Base-by-base conservation (phyloP, 2,329 filamentous ascomycete genomes). In the Aspergillus ibericus region DNA sequence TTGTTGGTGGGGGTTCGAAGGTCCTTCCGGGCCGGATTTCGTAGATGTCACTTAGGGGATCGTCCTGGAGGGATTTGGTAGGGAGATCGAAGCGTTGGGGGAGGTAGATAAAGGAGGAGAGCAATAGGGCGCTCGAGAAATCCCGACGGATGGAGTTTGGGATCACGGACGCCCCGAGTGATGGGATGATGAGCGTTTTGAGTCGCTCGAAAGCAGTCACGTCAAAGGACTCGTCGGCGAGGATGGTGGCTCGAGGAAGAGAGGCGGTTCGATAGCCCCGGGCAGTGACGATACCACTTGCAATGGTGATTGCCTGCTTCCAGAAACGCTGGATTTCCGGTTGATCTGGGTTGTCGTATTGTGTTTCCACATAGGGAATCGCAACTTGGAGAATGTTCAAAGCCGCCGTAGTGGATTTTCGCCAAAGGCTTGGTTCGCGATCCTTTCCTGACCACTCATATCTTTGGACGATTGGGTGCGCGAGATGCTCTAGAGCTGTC, bases 201-300 rank as follows among this genome's bases (percentile, higher is more conserved):
- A 98, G 79, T 50, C 83, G 82, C 29, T 77, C 78, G 71, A 97
- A 96, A 0, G 90, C 88, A 1, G 78, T 69, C 16, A 96, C 89
- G 71, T 99, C 95, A 68, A 96, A 96, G 1, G 80, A 75, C 75
- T 98, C 88, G 68, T 99, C 93, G 8, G 81, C 80, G 3, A 78
- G 73, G 35, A 93, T 81, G 59, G 81, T 65, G 60, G 63, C 40
- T 56, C 68, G 74, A 1, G 81, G 72, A 2, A 78, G 62, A 38
- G 71, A 63, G 66, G 71, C 13, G 79, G 69, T 34, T 81, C 80
- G 53, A 55, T 78, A 76, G 53, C 84, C 85, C 52, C 88, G 83
- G 2, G 89, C 89, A 20, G 82, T 82, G 34, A 90, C 81, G 60
- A 93, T 87, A n/a, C 88, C 88, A 59, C 87, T 85, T 6, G 83